Evolutionary conservation across 2,329 filamentous ascomycete genomes (phyloP).

Genomic region (Aureobasidium zeae): DNA sequence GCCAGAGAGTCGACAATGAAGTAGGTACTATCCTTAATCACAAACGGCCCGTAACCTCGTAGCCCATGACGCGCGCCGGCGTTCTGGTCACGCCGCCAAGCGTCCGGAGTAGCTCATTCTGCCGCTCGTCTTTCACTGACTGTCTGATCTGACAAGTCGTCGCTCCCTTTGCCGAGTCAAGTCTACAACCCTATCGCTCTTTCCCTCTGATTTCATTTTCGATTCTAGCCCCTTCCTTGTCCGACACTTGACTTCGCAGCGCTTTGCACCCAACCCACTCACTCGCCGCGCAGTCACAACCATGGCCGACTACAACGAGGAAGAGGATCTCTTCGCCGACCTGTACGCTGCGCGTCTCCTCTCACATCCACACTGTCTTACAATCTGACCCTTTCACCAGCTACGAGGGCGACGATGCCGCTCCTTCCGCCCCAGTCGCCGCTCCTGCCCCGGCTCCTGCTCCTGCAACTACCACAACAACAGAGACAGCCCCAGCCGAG

Average conservation of each 20-base stretch:
- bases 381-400: constrained; percentile 32
- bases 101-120: too few species aligned
- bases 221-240: background rate
- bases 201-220: background rate
- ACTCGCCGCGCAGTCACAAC: constrained; percentile 22
- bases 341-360: constrained; percentile 52
- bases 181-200: background rate
- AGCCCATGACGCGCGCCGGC: too few species aligned
- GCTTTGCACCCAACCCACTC: background rate
- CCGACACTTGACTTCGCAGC: too few species aligned
- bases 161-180: too few species aligned
- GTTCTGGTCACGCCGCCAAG: too few species aligned
- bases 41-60: too few species aligned
- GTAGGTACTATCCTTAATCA: too few species aligned
- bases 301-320: constrained; percentile 72
- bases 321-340: constrained; percentile 93
- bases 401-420: constrained; percentile 55
- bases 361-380: background rate
- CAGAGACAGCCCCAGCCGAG: background rate
- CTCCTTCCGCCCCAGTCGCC: constrained; percentile 23
- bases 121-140: too few species aligned
- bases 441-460: constrained; percentile 1
- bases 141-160: too few species aligned
- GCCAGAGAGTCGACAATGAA: too few species aligned
- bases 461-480: constrained; percentile 6